Percentiles rank a stretch among this genome's conserved stretches.
These are phyloP conservation scores for Penicillium verhagenii DNA, from an alignment of 495 filamentous ascomycete genomes.

Conservation along the genomic window DNA sequence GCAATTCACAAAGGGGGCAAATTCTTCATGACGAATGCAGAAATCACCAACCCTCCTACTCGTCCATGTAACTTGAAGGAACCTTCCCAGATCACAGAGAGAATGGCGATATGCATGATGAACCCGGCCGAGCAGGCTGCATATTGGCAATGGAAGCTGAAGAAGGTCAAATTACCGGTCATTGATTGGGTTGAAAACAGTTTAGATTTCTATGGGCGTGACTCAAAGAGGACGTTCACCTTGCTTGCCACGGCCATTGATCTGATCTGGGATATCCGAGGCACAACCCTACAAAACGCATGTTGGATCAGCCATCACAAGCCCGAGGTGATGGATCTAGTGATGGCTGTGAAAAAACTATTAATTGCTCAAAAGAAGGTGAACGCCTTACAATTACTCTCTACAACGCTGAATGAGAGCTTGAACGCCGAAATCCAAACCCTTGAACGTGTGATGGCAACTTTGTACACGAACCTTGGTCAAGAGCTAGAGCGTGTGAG, in stretches of 20 bases:
- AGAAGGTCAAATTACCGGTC: slow-evolving; percentile 4
- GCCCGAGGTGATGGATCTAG: slow-evolving; percentile 13
- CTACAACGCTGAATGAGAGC: slow-evolving; percentile 11
- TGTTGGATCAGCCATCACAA: slow-evolving; percentile 26
- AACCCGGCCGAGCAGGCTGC: slow-evolving; percentile 8
- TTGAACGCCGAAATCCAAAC: slow-evolving; percentile 26
- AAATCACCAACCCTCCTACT: slow-evolving; percentile 6
- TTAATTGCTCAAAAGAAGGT: slow-evolving; percentile 14
- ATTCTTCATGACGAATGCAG: slow-evolving; percentile 20
- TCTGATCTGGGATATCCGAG: slow-evolving; percentile 22
- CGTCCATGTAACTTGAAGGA: too few species aligned
- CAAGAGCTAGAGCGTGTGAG: slow-evolving; percentile 20
- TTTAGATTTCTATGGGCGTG: slow-evolving; percentile 10
- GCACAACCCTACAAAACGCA: slow-evolving; percentile 29
- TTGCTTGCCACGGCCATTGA: slow-evolving; percentile 33
- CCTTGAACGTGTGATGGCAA: slow-evolving; percentile 22
- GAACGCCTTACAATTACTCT: too few species aligned
- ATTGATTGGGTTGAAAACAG: slow-evolving; percentile 25
- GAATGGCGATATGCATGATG: slow-evolving; percentile 23
- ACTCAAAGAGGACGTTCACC: slow-evolving; percentile 20
- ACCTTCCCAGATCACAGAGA: slow-evolving; percentile 20
- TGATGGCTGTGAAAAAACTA: slow-evolving; percentile 27
- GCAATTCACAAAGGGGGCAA: slow-evolving; percentile 17
- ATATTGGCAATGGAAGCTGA: slow-evolving; percentile 27
- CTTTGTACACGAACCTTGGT: slow-evolving; percentile 22